A percentile compares a stretch with the other conserved stretches of the same genome.
These are phyloP conservation scores for Aleurites moluccanus DNA, from an alignment of 441 rosid species.

Conservation along the genomic window DNA sequence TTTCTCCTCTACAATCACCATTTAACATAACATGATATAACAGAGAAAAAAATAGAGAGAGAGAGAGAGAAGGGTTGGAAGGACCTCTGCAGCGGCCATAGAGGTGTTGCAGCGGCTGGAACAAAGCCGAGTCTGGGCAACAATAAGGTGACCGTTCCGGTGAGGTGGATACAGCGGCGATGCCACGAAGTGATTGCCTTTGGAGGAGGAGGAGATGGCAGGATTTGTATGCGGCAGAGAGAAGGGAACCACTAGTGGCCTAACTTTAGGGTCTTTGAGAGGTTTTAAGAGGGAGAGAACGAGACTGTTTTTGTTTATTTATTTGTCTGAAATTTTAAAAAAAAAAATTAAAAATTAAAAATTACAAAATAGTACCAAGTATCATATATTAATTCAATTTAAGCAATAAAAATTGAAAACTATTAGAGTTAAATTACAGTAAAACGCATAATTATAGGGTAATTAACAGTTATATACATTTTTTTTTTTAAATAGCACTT, in stretches of 20 bases:
- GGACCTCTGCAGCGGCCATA: constrained; percentile 4
- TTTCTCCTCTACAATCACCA: background rate
- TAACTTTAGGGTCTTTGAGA: constrained; percentile 2
- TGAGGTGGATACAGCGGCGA: too few relatives aligned
- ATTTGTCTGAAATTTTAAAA: background rate
- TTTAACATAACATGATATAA: background rate
- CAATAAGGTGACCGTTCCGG: too few relatives aligned
- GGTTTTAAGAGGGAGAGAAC: background rate
- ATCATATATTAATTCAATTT: too few relatives aligned
- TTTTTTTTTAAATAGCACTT: too few relatives aligned
- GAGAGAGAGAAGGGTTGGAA: background rate
- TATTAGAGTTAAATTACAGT: too few relatives aligned
- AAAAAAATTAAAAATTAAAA: too few relatives aligned
- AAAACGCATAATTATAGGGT: too few relatives aligned
- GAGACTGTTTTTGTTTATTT: background rate
- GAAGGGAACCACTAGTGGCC: background rate
- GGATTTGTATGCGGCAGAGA: background rate
- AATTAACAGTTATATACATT: too few relatives aligned
- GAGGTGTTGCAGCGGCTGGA: background rate
- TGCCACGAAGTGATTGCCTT: too few relatives aligned
- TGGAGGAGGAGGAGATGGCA: background rate
- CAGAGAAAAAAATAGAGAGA: background rate
- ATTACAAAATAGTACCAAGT: too few relatives aligned
- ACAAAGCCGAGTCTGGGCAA: background rate
- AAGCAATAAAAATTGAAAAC: too few relatives aligned